Base-by-base conservation (phyloP, 2,329 filamentous ascomycete genomes). In the Cladophialophora immunda region DNA sequence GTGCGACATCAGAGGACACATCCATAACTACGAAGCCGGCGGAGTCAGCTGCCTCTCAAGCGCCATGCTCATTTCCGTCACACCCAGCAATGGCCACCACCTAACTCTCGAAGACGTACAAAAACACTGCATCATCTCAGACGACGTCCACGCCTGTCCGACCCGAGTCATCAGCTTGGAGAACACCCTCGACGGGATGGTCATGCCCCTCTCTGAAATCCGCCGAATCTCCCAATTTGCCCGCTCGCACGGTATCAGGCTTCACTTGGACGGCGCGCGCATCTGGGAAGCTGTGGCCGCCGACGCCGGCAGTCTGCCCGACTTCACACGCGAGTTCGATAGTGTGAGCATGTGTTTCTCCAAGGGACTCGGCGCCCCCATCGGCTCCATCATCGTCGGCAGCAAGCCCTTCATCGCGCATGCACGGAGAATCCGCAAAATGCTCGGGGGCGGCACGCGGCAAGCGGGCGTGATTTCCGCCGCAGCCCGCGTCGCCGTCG, bases 131-230 rank as follows among this genome's bases (percentile, higher is more conserved):
- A 83, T 90, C 0, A 76, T 93, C 27, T 82, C 84, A 70, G 85
- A 91, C 62, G 87, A 96, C 72, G 86, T 95, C 22, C 92, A 97
- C 76, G 83, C 84, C 34, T 93, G 91, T 74, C 93, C 93, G 0
- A 97, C 93, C 0, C 87, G 87, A 53, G 86, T 97, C 58, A 92
- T 97, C 71, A 89, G 87, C 68, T 82, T 97, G 56, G 93, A 97
- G 76, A 97, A 97, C 76, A 97, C 94, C 0, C 85, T 97, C 58
- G 87, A 88, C 63, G 93, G 93, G 27, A 88, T 89, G 73, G 83
- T 97, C 53, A 90, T 92, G 84, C 94, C 93, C 0, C 83, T 97
- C 0, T 79, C 80, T 1, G 93, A 97, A 77, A 85, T 89, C 9
- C 83, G 82, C 66, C 83, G 85, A 52, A 97, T 97, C 73, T 84